Base-by-base conservation (phyloP, 306 rosid species). In the Quercus gilva region DNA sequence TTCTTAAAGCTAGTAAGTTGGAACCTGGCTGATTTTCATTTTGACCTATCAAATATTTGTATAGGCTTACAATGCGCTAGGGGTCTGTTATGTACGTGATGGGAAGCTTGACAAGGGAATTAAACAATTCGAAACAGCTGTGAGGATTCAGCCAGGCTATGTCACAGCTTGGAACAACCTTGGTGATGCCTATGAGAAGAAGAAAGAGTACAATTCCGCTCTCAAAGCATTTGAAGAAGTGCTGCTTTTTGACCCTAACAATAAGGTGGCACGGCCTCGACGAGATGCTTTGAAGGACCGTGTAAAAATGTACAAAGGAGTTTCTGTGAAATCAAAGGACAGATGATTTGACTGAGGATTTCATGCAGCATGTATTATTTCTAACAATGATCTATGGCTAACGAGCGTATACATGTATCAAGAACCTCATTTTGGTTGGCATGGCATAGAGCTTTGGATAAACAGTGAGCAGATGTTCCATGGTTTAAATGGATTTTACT, bases 131-230 rank as follows among this genome's bases (percentile, higher is more conserved):
- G 94, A 92, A 87, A 92, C 87, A 13, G 98, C 98, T 17, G 97
- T 94, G 76, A 94, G 89, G 89, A 85, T 94, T 84, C 97, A 94
- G 82, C 97, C 97, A 1, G 97, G 98, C 51, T 94, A 94, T 82
- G 97, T 92, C 80, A 94, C 97, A 13, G 97, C 98, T 41, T 92
- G 98, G 98, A 94, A 94, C 89, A 92, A 94, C 86, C 95, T 94
- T n/a, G 98, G 98, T 4, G 98, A 94, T 84, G 97, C 98, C 28
- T 91, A 86, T 75, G 97, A 94, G 74, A 87, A 83, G 84, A 90
- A 89, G 85, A 94, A 94, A 77, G 95, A 94, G 43, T 91, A 57
- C 63, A 84, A 82, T 76, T 19, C 88, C n/a, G 97, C 98, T 74
- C 89, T 94, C 43, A 92, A 90, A 81, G 97, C 98, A 8, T 94